Conservation (phyloP, 164 flowering plant genomes). For the Macadamia integrifolia region DNA sequence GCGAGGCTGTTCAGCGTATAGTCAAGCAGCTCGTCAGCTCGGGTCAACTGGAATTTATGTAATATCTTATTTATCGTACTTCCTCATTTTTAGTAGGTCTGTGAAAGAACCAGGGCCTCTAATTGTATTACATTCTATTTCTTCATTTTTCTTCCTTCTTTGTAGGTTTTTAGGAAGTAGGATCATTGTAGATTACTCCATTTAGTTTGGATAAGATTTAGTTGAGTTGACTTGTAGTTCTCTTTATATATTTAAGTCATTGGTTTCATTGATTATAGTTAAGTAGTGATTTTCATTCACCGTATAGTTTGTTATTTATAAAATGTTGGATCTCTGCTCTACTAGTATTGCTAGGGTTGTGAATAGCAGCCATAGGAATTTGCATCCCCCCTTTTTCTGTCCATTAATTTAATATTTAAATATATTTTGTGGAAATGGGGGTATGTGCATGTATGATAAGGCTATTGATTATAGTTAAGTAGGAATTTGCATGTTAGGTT, state of each 20-base stretch:
- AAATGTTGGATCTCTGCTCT: too few relatives aligned
- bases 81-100: background rate
- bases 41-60: constrained; percentile 61
- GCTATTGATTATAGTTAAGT: too few relatives aligned
- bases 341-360: background rate
- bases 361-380: background rate
- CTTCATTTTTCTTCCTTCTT: background rate
- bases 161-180: background rate
- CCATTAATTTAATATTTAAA: too few relatives aligned
- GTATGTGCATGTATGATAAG: too few relatives aligned
- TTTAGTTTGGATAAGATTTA: background rate
- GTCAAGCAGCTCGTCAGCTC: constrained; percentile 42
- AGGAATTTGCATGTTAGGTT: too few relatives aligned
- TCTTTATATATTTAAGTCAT: background rate
- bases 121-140: background rate
- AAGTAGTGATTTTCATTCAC: background rate
- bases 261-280: background rate
- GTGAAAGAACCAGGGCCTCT: background rate
- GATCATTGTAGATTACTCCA: too few relatives aligned
- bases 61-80: background rate
- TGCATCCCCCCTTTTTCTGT: background rate
- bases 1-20: constrained; percentile 23
- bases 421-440: too few relatives aligned
- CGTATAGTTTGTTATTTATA: background rate
- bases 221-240: background rate